A percentile compares a stretch with the other conserved stretches of the same genome.
These are phyloP conservation scores for Aureobasidium sp. DNA, from an alignment of 2,329 filamentous ascomycete genomes.

Conservation along the genomic window DNA sequence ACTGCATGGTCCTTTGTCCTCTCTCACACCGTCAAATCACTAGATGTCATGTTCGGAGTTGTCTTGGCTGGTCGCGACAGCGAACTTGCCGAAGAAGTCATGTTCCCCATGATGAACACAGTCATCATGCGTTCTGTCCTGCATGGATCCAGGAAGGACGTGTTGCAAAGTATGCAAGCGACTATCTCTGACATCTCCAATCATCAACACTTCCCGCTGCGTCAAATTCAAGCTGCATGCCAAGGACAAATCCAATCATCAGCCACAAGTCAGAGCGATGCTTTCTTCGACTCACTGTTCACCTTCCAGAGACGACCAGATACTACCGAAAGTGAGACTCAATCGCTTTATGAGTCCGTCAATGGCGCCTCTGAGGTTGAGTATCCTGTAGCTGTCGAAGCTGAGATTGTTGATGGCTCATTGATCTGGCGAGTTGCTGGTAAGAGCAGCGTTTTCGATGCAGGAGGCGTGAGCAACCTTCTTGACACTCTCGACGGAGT, in stretches of 20 bases:
- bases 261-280: not conserved
- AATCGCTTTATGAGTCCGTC: slow-evolving; percentile 52
- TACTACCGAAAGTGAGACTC: slow-evolving; percentile 13
- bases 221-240: slow-evolving; percentile 50
- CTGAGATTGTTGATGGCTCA: slow-evolving; percentile 51
- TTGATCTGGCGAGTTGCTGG: slow-evolving; percentile 67
- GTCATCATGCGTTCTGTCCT: slow-evolving; percentile 65
- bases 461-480: slow-evolving; percentile 39
- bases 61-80: slow-evolving; percentile 76
- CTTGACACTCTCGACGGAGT: slow-evolving; percentile 52
- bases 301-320: slow-evolving; percentile 52
- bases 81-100: slow-evolving; percentile 54
- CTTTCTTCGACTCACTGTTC: slow-evolving; percentile 55
- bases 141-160: slow-evolving; percentile 55
- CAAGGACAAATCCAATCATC: slow-evolving; percentile 38
- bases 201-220: slow-evolving; percentile 68
- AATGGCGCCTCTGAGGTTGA: slow-evolving; percentile 62
- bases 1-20: slow-evolving; percentile 67
- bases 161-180: slow-evolving; percentile 66
- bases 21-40: slow-evolving; percentile 49
- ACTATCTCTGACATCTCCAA: slow-evolving; percentile 57
- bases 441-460: slow-evolving; percentile 47
- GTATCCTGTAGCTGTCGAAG: slow-evolving; percentile 74
- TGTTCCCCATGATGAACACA: slow-evolving; percentile 92
- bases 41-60: slow-evolving; percentile 75